Conservation (phyloP, 2,329 filamentous ascomycete genomes). For the Colletotrichum godetiae region DNA sequence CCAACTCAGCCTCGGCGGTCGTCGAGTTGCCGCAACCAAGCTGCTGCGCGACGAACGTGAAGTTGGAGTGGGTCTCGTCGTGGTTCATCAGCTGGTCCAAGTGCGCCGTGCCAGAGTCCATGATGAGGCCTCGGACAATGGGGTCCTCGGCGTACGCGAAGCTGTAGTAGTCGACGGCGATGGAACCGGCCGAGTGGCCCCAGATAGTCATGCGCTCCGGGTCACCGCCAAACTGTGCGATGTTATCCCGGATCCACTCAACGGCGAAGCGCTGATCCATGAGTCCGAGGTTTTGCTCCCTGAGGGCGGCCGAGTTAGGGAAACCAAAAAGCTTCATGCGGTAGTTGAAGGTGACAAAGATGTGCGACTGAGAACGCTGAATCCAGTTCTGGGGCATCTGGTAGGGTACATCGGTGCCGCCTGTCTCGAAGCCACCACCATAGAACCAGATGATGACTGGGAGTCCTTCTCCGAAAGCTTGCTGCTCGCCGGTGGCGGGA, state of each 20-base stretch:
- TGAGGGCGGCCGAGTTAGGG: constrained; percentile 43
- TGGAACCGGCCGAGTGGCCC: constrained; percentile 59
- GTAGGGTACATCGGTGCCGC: constrained; percentile 42
- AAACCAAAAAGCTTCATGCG: constrained; percentile 45
- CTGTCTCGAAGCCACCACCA: constrained; percentile 43
- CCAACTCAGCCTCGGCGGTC: constrained; percentile 43
- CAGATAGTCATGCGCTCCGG: constrained; percentile 55
- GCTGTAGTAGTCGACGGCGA: constrained; percentile 51
- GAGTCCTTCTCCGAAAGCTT: background rate
- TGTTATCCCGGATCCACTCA: constrained; percentile 63
- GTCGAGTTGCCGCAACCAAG: constrained; percentile 49
- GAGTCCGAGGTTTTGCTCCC: constrained; percentile 58
- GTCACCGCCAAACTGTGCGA: constrained; percentile 63
- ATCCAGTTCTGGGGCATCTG: constrained; percentile 44
- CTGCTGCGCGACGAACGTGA: constrained; percentile 52
- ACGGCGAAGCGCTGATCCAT: constrained; percentile 64
- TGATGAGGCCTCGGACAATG: constrained; percentile 51
- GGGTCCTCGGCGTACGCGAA: constrained; percentile 55
- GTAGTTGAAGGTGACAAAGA: constrained; percentile 46
- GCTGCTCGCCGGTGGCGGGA: background rate
- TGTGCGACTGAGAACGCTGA: constrained; percentile 41
- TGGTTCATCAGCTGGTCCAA: constrained; percentile 44
- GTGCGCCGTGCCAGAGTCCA: constrained; percentile 47
- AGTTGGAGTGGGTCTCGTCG: constrained; percentile 49
- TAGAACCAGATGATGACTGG: constrained; percentile 39